Percentiles rank a stretch among this genome's conserved stretches.
Conservation (phyloP, 176 grass and related monocot species). For the Stipa capillata region DNA sequence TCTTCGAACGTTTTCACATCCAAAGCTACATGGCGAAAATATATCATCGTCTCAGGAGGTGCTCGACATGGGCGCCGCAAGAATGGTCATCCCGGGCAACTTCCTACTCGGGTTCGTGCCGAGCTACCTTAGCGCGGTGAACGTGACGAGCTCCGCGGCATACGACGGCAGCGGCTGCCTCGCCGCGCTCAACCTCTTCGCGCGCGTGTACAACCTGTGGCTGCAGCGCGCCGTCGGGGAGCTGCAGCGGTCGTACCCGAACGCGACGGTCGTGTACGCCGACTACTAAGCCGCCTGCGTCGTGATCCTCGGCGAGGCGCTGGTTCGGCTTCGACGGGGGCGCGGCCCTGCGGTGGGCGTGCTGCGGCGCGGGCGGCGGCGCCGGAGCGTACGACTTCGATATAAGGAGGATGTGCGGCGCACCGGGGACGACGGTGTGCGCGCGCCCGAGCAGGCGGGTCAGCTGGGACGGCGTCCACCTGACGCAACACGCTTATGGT, state of each 20-base stretch:
- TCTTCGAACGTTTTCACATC: too few species aligned
- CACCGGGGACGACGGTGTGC: slow-evolving; percentile 31
- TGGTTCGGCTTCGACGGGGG: slow-evolving; percentile 43
- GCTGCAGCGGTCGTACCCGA: slow-evolving; percentile 36
- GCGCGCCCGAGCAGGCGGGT: slow-evolving; percentile 28
- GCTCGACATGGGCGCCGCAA: slow-evolving; percentile 45
- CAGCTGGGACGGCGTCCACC: slow-evolving; percentile 80
- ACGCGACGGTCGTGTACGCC: slow-evolving; percentile 42
- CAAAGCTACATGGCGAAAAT: too few species aligned
- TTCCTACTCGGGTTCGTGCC: slow-evolving; percentile 65
- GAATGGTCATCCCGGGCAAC: slow-evolving; percentile 57
- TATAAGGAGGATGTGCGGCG: slow-evolving; percentile 30
- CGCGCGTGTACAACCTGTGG: slow-evolving; percentile 39
- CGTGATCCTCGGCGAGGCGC: slow-evolving; percentile 19
- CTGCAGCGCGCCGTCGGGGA: slow-evolving; percentile 20
- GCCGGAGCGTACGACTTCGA: slow-evolving; percentile 54
- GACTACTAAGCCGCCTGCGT: slow-evolving; percentile 54
- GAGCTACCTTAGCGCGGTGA: slow-evolving; percentile 47
- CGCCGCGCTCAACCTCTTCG: slow-evolving; percentile 42
- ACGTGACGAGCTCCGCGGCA: not conserved
- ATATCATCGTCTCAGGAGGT: too few species aligned
- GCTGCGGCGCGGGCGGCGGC: too few species aligned
- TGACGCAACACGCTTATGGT: slow-evolving; percentile 54
- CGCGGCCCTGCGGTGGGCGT: slow-evolving; percentile 21
- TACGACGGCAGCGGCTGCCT: slow-evolving; percentile 52